Evolutionary conservation across 805 yeast species (phyloP).

Genomic region (Candida nonsorbophila): DNA sequence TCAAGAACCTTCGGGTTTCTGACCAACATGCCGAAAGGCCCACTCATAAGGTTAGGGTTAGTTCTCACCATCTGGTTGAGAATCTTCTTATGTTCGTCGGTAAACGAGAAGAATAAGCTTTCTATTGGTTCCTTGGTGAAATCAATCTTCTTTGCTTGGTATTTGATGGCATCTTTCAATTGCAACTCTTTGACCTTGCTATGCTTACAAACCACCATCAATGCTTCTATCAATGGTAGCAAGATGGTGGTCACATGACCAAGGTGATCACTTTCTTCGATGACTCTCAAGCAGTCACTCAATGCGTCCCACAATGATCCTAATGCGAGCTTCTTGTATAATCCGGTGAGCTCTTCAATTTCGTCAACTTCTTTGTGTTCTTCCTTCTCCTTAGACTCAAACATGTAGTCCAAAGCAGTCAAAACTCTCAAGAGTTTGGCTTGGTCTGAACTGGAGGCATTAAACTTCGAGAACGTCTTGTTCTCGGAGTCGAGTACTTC

Average conservation of each 20-base stretch:
- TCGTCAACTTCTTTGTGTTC: conserved; percentile 16
- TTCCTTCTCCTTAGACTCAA: conserved; percentile 38
- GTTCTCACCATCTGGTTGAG: conserved; percentile 87
- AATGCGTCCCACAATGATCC: conserved; percentile 83
- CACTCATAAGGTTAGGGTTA: conserved; percentile 91
- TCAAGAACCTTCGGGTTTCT: conserved; percentile 85
- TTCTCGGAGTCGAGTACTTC: conserved; percentile 40
- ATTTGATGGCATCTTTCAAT: conserved; percentile 51
- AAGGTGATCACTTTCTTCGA: conserved; percentile 54
- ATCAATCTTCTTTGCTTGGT: conserved; percentile 60
- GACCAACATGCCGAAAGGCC: conserved; percentile 87
- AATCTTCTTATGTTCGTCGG: conserved; percentile 82
- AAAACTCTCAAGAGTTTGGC: conserved; percentile 80
- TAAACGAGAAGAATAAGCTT: conserved; percentile 74
- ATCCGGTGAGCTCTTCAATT: conserved; percentile 44
- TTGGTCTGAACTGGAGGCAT: conserved; percentile 79
- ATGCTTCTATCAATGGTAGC: conserved; percentile 81
- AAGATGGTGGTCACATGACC: conserved; percentile 64
- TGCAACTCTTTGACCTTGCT: conserved; percentile 57
- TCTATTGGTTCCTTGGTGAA: conserved; percentile 73
- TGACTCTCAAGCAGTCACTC: conserved; percentile 60
- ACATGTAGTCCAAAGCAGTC: conserved; percentile 83
- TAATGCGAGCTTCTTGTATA: conserved; percentile 65
- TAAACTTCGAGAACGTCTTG: conserved; percentile 59
- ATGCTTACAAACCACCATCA: conserved; percentile 95